phyloP scores from a whole-genome alignment of 2,329 filamentous ascomycete species.

The Mariannaea elegans region DNA sequence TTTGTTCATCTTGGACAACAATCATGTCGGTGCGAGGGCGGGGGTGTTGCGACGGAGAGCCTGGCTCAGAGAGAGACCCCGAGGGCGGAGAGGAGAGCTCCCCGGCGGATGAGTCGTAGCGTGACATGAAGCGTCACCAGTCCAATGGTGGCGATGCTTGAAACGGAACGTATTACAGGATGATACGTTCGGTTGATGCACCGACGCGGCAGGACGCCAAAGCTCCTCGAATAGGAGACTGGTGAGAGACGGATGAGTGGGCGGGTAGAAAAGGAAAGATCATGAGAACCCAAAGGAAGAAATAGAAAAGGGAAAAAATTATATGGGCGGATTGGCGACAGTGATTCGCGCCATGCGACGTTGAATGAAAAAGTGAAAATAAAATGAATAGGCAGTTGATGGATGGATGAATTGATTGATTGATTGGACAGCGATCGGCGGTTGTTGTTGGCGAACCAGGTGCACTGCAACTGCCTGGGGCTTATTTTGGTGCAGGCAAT shows the following conservation, averaged over 20 bases:
- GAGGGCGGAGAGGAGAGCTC: slow-evolving; percentile 63
- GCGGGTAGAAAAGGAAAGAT: neutral
- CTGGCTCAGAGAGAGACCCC: slow-evolving; percentile 59
- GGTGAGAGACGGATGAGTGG: slow-evolving; percentile 5
- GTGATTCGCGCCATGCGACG: slow-evolving; percentile 9
- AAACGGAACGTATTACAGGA: slow-evolving; percentile 11
- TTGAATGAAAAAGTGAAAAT: neutral
- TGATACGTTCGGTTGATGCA: slow-evolving; percentile 3
- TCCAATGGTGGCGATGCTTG: slow-evolving; percentile 37
- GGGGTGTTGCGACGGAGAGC: slow-evolving; percentile 53
- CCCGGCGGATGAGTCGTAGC: slow-evolving; percentile 57
- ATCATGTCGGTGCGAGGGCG: slow-evolving; percentile 52
- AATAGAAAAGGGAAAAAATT: neutral
- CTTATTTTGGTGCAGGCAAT: slow-evolving; percentile 10
- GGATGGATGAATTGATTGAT: neutral
- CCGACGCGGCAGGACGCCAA: slow-evolving; percentile 7
- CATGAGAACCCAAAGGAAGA: neutral
- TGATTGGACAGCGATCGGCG: slow-evolving; percentile 14
- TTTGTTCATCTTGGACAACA: slow-evolving; percentile 46
- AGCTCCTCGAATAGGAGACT: slow-evolving; percentile 16
- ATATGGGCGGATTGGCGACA: neutral
- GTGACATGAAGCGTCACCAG: slow-evolving; percentile 47
- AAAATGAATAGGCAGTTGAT: slow-evolving; percentile 7
- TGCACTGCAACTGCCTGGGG: slow-evolving; percentile 7
- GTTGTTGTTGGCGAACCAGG: slow-evolving; percentile 11